Evolutionary conservation across 2,329 filamentous ascomycete genomes (phyloP).

Genomic region (Pseudogymnoascus sp.): DNA sequence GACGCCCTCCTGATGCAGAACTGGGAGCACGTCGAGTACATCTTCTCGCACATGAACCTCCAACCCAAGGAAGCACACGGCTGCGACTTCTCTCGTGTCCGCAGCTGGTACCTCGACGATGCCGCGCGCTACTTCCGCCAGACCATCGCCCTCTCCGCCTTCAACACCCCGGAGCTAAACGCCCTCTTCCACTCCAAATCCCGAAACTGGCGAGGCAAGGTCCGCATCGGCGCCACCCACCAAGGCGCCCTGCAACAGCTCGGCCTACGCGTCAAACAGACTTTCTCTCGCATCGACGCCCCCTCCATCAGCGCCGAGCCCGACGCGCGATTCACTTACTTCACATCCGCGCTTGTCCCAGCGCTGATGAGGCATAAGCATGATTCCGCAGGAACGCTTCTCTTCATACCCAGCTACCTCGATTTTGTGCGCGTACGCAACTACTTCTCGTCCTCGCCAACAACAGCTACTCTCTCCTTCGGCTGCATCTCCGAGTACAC

Average conservation of each 20-base stretch:
- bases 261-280: slow-evolving; percentile 68
- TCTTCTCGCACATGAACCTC: slow-evolving; percentile 84
- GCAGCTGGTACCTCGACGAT: slow-evolving; percentile 87
- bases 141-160: slow-evolving; percentile 72
- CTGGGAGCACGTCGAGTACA: slow-evolving; percentile 90
- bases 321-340: slow-evolving; percentile 84
- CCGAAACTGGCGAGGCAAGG: slow-evolving; percentile 71
- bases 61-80: slow-evolving; percentile 85
- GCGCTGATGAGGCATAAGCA: slow-evolving; percentile 61
- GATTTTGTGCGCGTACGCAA: slow-evolving; percentile 93
- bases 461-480: slow-evolving; percentile 54
- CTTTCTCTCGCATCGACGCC: slow-evolving; percentile 78
- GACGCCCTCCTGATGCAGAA: slow-evolving; percentile 96
- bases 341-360: slow-evolving; percentile 73
- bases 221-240: slow-evolving; percentile 62
- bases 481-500: slow-evolving; percentile 87
- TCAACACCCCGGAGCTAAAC: slow-evolving; percentile 82
- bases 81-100: slow-evolving; percentile 86
- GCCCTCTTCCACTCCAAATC: slow-evolving; percentile 68
- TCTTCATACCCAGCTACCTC: slow-evolving; percentile 89
- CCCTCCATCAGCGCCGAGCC: slow-evolving; percentile 65
- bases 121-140: slow-evolving; percentile 75
- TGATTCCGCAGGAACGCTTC: slow-evolving; percentile 60
- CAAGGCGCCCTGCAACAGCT: slow-evolving; percentile 65
- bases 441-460: slow-evolving; percentile 67